Evolutionary conservation across 371 early-diverging fungal genomes (phyloP).

Genomic region (Lichtheimia ramosa): DNA sequence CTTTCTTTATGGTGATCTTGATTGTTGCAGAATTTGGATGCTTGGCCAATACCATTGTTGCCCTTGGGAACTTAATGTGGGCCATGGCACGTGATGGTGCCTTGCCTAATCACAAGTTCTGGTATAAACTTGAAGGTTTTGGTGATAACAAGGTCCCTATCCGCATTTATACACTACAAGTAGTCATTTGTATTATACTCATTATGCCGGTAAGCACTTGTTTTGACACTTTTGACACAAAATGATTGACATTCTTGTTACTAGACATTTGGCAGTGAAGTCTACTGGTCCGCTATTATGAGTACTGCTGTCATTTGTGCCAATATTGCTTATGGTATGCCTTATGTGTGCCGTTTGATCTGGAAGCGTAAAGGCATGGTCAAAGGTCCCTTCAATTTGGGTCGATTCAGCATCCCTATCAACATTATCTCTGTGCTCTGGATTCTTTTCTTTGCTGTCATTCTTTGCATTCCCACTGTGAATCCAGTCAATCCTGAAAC

Average conservation of each 20-base stretch:
- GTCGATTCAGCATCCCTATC: constrained; percentile 21
- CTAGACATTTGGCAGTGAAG: constrained; percentile 19
- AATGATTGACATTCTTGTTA: not conserved
- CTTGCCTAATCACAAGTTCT: constrained; percentile 20
- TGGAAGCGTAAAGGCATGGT: constrained; percentile 19
- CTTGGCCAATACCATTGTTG: constrained; percentile 16
- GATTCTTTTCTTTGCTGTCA: constrained; percentile 28
- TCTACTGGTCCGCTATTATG: constrained; percentile 27
- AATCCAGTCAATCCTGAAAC: constrained; percentile 14
- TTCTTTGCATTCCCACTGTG: constrained; percentile 25
- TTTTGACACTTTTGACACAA: not conserved
- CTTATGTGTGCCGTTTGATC: constrained; percentile 26
- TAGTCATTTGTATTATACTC: constrained; percentile 18
- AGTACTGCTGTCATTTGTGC: constrained; percentile 25
- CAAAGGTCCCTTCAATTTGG: constrained; percentile 29
- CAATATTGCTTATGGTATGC: constrained; percentile 28
- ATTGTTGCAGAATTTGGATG: constrained; percentile 22
- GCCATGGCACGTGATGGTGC: constrained; percentile 27
- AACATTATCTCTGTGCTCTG: constrained; percentile 21
- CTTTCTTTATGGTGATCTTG: constrained; percentile 27
- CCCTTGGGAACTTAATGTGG: constrained; percentile 22
- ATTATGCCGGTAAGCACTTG: constrained; percentile 27
- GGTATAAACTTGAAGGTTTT: constrained; percentile 20
- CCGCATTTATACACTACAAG: constrained; percentile 15
- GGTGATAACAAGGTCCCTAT: constrained; percentile 15